These are phyloP conservation scores for Barnettozyma vustinii DNA, from an alignment of 805 yeast genomes.

Conservation along the genomic window DNA sequence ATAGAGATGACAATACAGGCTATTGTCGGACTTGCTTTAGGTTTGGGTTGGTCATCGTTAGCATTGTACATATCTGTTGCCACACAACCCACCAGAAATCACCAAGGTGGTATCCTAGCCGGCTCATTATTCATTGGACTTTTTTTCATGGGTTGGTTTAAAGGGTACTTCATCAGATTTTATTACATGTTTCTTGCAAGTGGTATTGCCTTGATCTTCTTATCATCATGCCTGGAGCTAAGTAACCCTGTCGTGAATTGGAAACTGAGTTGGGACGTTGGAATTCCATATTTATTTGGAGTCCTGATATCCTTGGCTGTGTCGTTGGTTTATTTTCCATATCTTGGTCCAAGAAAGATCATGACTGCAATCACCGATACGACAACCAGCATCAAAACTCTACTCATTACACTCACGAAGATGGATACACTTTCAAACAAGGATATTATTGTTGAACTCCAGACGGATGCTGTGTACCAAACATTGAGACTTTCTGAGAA, in stretches of 20 bases:
- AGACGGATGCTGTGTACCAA: constrained; percentile 27
- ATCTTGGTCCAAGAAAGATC: constrained; percentile 33
- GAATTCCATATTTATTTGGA: constrained; percentile 42
- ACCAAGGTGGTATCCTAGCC: constrained; percentile 43
- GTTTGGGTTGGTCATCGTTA: constrained; percentile 40
- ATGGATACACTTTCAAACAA: constrained; percentile 11
- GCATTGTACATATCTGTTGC: constrained; percentile 38
- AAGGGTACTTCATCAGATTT: constrained; percentile 35
- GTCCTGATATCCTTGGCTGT: constrained; percentile 31
- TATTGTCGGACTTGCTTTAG: constrained; percentile 35
- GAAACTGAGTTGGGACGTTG: constrained; percentile 35
- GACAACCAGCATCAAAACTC: constrained; percentile 19
- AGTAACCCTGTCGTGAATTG: constrained; percentile 28
- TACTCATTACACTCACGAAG: constrained; percentile 17
- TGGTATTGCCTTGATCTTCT: constrained; percentile 33
- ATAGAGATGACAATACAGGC: constrained; percentile 39
- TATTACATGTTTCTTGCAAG: constrained; percentile 33
- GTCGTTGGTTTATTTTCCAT: constrained; percentile 34
- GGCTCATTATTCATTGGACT: constrained; percentile 36
- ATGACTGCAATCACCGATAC: constrained; percentile 24
- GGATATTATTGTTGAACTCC: constrained; percentile 19
- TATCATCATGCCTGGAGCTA: constrained; percentile 21
- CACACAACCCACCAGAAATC: constrained; percentile 34
- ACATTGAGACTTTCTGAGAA: constrained; percentile 33
- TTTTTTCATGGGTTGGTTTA: constrained; percentile 35